Conservation (phyloP, 2,329 filamentous ascomycete genomes). For the Metarhizium rileyi region DNA sequence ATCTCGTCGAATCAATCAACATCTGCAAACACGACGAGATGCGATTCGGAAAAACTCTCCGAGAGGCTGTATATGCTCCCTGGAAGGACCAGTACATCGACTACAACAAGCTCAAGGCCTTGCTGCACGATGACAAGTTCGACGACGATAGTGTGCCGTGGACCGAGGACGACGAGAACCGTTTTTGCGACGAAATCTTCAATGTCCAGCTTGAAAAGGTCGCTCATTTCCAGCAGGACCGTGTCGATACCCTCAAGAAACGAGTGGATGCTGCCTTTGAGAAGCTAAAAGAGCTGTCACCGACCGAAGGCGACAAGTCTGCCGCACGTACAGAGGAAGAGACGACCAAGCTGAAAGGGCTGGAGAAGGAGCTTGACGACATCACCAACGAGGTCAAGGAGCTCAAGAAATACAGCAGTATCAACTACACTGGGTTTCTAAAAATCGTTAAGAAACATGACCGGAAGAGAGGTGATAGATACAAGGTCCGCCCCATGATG, state of each 20-base stretch:
- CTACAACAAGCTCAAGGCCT: slow-evolving; percentile 83
- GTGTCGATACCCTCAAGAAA: slow-evolving; percentile 48
- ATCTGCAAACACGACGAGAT: slow-evolving; percentile 37
- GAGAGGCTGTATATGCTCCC: slow-evolving; percentile 67
- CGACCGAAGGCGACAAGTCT: slow-evolving; percentile 28
- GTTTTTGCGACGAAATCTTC: slow-evolving; percentile 89
- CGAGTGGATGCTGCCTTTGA: slow-evolving; percentile 49
- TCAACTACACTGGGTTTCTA: slow-evolving; percentile 96
- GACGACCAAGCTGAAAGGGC: slow-evolving; percentile 52
- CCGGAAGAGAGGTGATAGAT: slow-evolving; percentile 75
- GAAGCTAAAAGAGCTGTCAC: slow-evolving; percentile 70
- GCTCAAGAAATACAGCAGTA: slow-evolving; percentile 86
- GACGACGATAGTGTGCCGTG: slow-evolving; percentile 58
- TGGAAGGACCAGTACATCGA: slow-evolving; percentile 96
- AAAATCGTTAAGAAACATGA: slow-evolving; percentile 99
- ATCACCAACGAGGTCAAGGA: slow-evolving; percentile 89
- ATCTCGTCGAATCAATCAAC: neutral
- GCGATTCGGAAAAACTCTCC: slow-evolving; percentile 88
- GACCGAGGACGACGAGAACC: slow-evolving; percentile 90
- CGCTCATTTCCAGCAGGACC: slow-evolving; percentile 75
- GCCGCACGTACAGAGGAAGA: slow-evolving; percentile 36
- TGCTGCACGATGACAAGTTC: slow-evolving; percentile 66
- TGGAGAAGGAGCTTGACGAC: slow-evolving; percentile 69
- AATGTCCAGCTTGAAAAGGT: slow-evolving; percentile 95
- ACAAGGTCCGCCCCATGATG: slow-evolving; percentile 84